Conservation (phyloP, 2,329 filamentous ascomycete species). For the Clonostachys chloroleuca region DNA sequence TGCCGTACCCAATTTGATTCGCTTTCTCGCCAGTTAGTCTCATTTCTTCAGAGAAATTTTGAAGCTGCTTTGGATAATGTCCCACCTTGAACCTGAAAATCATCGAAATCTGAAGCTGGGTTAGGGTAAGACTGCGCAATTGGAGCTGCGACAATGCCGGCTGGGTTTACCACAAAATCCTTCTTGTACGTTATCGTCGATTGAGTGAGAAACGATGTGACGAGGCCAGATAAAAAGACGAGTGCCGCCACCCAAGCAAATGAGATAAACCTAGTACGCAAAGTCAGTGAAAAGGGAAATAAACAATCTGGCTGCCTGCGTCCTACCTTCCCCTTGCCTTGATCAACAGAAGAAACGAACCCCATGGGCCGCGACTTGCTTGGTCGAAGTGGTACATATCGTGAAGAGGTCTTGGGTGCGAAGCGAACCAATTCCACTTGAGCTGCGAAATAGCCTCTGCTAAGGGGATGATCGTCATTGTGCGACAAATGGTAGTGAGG, state of each 20-base stretch:
- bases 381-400: conserved; percentile 9
- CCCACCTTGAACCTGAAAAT: no score
- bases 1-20: not conserved
- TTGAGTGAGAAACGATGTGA: conserved; percentile 7
- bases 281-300: not conserved
- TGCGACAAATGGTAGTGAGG: conserved; percentile 15
- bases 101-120: no score
- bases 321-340: conserved; percentile 1
- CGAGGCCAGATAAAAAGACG: conserved; percentile 5
- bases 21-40: no score
- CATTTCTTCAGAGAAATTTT: no score
- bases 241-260: conserved; percentile 1
- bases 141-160: not conserved
- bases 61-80: no score
- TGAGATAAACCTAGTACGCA: not conserved
- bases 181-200: conserved; percentile 5
- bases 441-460: conserved; percentile 13
- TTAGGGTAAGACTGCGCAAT: no score
- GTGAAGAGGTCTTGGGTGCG: conserved; percentile 3
- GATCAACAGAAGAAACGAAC: conserved; percentile 5
- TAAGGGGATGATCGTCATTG: conserved; percentile 13
- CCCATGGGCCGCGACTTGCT: conserved; percentile 11
- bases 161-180: not conserved
- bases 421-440: conserved; percentile 11
- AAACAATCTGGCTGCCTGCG: not conserved